Percentiles rank a stretch among this genome's conserved stretches.
Conservation (phyloP, 257 asterid genomes). For the Lantana camara region DNA sequence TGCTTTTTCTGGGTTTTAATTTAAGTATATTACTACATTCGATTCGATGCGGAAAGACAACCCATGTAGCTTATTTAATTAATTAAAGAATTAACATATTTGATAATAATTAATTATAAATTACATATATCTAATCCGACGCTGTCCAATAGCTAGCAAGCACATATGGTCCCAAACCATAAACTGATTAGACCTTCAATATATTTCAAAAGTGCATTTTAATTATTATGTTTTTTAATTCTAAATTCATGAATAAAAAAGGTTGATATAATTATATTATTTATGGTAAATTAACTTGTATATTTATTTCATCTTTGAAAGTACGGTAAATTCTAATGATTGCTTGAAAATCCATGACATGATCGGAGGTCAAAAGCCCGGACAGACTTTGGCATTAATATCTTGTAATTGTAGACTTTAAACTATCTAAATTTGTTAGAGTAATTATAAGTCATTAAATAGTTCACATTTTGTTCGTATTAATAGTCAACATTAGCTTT, state of each 20-base stretch:
- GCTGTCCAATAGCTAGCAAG: conserved; percentile 8
- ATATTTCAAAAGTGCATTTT: no score
- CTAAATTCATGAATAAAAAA: neutral
- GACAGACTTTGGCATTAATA: neutral
- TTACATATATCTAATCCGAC: neutral
- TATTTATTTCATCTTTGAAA: neutral
- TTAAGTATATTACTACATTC: conserved; percentile 9
- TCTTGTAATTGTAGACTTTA: neutral
- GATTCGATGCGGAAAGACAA: neutral
- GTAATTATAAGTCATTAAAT: neutral
- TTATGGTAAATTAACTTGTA: no score
- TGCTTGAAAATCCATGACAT: neutral
- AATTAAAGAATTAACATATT: neutral
- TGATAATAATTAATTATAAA: neutral
- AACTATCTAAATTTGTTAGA: neutral
- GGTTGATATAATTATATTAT: neutral
- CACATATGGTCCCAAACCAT: conserved; percentile 1
- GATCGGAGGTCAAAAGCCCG: neutral
- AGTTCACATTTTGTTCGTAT: neutral
- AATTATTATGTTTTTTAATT: neutral
- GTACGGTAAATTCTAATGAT: neutral
- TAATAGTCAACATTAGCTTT: neutral
- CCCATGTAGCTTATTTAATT: conserved; percentile 13
- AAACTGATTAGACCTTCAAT: neutral
- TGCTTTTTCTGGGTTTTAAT: neutral